A percentile compares a stretch with the other conserved stretches of the same genome.
Evolutionary conservation across 2,329 filamentous ascomycete genomes (phyloP).

Genomic region (Hymenoscyphus scutula): DNA sequence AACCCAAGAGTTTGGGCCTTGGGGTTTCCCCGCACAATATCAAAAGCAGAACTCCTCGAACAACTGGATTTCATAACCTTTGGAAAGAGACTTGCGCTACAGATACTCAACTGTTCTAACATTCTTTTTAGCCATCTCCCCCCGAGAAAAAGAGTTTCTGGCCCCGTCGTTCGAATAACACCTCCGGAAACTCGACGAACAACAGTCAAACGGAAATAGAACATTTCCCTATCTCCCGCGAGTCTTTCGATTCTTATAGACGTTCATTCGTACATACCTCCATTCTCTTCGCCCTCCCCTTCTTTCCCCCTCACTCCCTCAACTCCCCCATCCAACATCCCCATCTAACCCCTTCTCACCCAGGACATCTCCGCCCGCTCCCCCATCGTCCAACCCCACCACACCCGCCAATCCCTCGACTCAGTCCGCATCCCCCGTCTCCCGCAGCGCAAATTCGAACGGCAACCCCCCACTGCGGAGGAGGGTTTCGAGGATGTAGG

Average conservation of each 20-base stretch:
- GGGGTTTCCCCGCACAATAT: background rate
- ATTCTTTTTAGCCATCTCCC: constrained; percentile 72
- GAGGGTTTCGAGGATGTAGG: constrained; percentile 90
- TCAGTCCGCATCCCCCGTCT: constrained; percentile 64
- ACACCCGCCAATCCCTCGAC: constrained; percentile 75
- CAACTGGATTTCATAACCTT: background rate
- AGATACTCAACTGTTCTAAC: background rate
- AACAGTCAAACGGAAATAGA: constrained; percentile 75
- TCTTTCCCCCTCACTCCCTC: background rate
- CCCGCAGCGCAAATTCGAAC: constrained; percentile 57
- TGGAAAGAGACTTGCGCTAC: too few species aligned
- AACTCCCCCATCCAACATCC: constrained; percentile 11
- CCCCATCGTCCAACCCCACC: constrained; percentile 63
- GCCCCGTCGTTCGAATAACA: constrained; percentile 53
- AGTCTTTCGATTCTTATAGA: constrained; percentile 95
- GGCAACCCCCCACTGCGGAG: constrained; percentile 65
- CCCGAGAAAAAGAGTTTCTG: constrained; percentile 83
- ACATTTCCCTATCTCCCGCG: constrained; percentile 90
- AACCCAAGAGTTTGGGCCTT: background rate
- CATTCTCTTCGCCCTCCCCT: too few species aligned
- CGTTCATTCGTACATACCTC: constrained; percentile 91
- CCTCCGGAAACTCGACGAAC: constrained; percentile 54
- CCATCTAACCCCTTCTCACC: constrained; percentile 20
- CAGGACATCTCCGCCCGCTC: constrained; percentile 90
- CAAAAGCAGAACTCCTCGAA: background rate